Evolutionary conservation across 805 yeast species (phyloP).

Genomic region (Starmera caribaea): DNA sequence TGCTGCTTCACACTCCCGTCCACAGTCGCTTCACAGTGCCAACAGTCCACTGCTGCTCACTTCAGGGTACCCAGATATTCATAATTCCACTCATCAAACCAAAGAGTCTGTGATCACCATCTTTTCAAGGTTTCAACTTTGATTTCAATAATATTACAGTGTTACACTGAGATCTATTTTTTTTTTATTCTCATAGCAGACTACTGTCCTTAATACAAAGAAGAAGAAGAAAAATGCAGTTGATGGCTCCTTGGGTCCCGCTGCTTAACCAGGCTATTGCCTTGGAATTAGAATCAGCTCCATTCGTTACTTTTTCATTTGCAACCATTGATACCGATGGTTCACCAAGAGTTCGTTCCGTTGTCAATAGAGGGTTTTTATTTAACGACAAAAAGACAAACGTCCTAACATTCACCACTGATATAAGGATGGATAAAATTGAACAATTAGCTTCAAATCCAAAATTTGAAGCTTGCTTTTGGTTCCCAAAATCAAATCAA

Average conservation of each 20-base stretch:
- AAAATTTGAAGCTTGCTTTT: constrained; percentile 67
- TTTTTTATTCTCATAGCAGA: background rate
- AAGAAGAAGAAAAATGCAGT: constrained; percentile 19
- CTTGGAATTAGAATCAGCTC: constrained; percentile 32
- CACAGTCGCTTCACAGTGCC: too few relatives aligned
- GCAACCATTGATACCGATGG: constrained; percentile 51
- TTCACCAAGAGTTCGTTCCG: constrained; percentile 58
- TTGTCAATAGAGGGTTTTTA: constrained; percentile 65
- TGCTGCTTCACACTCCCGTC: too few relatives aligned
- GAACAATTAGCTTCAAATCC: constrained; percentile 38
- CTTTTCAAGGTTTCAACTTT: too few relatives aligned
- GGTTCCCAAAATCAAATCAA: constrained; percentile 49
- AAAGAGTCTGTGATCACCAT: too few relatives aligned
- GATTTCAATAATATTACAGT: background rate
- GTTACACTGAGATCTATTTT: background rate
- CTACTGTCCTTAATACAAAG: too few relatives aligned
- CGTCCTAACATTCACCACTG: constrained; percentile 61
- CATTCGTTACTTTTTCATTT: constrained; percentile 55
- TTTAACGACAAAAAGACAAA: constrained; percentile 62
- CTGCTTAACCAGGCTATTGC: constrained; percentile 44
- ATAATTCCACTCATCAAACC: too few relatives aligned
- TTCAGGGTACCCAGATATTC: too few relatives aligned
- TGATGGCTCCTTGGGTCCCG: constrained; percentile 75
- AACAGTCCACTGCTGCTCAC: too few relatives aligned
- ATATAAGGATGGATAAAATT: constrained; percentile 57